A percentile compares a stretch with the other conserved stretches of the same genome.
These are phyloP conservation scores for Sistotremastrum niveocremeum DNA, from an alignment of 768 basidiomycete species.

Conservation along the genomic window DNA sequence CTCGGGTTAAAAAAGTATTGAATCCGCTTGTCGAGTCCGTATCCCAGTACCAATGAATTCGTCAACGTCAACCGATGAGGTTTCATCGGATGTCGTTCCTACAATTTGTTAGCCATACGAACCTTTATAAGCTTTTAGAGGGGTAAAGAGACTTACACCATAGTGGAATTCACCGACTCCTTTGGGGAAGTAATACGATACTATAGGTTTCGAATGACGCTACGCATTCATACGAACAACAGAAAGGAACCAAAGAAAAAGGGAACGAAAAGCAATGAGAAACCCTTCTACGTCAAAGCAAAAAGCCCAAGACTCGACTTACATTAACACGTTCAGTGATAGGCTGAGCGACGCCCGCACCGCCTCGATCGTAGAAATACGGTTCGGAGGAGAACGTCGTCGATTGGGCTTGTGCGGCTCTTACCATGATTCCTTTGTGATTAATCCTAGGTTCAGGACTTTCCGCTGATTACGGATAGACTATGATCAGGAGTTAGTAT, in stretches of 20 bases:
- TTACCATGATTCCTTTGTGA: too few species aligned
- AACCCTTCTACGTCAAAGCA: too few species aligned
- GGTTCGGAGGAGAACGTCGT: slow-evolving; percentile 57
- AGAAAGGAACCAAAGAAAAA: neutral
- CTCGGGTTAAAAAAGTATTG: slow-evolving; percentile 85
- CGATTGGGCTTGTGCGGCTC: slow-evolving; percentile 9
- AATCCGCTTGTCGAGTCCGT: slow-evolving; percentile 91
- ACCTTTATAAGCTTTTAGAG: too few species aligned
- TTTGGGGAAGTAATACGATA: slow-evolving; percentile 93
- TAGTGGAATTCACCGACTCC: slow-evolving; percentile 94
- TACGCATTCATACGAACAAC: slow-evolving; percentile 11
- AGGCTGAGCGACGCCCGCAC: slow-evolving; percentile 58
- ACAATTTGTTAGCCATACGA: slow-evolving; percentile 1
- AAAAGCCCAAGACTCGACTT: slow-evolving; percentile 14
- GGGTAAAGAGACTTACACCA: slow-evolving; percentile 44
- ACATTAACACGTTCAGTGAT: slow-evolving; percentile 72
- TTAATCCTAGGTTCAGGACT: too few species aligned
- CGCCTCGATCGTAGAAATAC: slow-evolving; percentile 67
- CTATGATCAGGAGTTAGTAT: too few species aligned
- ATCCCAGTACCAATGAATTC: slow-evolving; percentile 90
- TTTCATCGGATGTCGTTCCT: slow-evolving; percentile 99
- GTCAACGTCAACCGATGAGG: slow-evolving; percentile 93
- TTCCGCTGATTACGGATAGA: too few species aligned
- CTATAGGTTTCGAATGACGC: slow-evolving; percentile 78
- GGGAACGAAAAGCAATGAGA: neutral